Evolutionary conservation across 192 early-diverging fungal genomes (phyloP).

Genomic region (Cetraspora pellucida): DNA sequence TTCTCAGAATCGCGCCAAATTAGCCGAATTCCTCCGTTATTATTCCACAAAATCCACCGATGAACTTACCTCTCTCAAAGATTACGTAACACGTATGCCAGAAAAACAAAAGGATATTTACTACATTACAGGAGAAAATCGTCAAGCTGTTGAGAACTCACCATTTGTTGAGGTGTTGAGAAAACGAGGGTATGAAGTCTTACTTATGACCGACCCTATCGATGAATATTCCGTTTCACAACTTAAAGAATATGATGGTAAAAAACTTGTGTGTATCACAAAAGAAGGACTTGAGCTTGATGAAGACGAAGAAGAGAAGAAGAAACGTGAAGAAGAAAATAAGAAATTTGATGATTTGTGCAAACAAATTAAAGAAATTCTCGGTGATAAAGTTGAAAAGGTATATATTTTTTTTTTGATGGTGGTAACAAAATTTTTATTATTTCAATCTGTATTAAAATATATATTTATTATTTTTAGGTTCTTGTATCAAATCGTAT

Average conservation of each 20-base stretch:
- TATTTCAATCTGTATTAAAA: not conserved
- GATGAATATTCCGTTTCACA: constrained; percentile 99
- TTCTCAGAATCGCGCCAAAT: constrained; percentile 93
- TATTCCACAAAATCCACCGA: constrained; percentile 99
- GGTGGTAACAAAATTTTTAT: not conserved
- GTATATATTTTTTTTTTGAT: constrained; percentile 44
- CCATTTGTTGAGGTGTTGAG: constrained; percentile 99
- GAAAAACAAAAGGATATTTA: constrained; percentile 99
- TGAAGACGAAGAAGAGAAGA: constrained; percentile 99
- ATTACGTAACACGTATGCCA: constrained; percentile 99
- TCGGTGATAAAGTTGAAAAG: constrained; percentile 98
- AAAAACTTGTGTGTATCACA: constrained; percentile 97
- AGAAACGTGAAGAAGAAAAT: constrained; percentile 90
- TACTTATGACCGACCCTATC: constrained; percentile 99
- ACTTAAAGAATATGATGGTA: constrained; percentile 99
- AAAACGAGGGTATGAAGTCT: constrained; percentile 99
- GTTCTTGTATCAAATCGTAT: constrained; percentile 88
- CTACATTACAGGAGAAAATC: constrained; percentile 97
- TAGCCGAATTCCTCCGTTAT: constrained; percentile 96
- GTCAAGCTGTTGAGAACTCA: constrained; percentile 91
- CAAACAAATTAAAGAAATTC: constrained; percentile 95
- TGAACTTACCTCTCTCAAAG: constrained; percentile 98
- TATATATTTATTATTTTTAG: constrained; percentile 34
- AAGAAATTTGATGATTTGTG: constrained; percentile 87
- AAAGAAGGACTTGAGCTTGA: constrained; percentile 99